Percentiles rank a stretch among this genome's conserved stretches.
These are phyloP conservation scores for Penicillium sp. DNA, from an alignment of 2,329 filamentous ascomycete genomes.

Conservation along the genomic window DNA sequence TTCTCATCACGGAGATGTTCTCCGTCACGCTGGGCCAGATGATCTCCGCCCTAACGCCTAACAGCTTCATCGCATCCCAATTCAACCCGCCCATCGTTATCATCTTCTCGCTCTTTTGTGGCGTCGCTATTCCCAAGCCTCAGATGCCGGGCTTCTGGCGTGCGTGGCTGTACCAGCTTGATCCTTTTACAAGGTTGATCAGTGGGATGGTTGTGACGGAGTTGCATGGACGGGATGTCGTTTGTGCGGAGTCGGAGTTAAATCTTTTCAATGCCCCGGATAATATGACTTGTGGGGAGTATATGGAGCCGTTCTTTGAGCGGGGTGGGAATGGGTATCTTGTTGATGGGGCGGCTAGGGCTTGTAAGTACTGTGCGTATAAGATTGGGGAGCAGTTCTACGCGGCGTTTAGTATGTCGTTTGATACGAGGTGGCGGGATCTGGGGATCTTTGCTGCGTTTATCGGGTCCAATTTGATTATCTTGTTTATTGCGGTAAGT, in stretches of 20 bases:
- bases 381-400: constrained; percentile 79
- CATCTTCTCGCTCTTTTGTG: constrained; percentile 80
- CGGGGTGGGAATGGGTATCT: constrained; percentile 69
- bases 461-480: constrained; percentile 69
- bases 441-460: constrained; percentile 74
- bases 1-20: constrained; percentile 80
- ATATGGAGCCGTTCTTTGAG: constrained; percentile 69
- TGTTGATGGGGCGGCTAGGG: constrained; percentile 59
- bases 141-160: constrained; percentile 78
- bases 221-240: constrained; percentile 62
- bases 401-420: constrained; percentile 61
- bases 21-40: constrained; percentile 74
- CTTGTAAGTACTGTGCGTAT: constrained; percentile 79
- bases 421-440: constrained; percentile 72
- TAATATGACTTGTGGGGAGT: constrained; percentile 66
- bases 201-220: constrained; percentile 75
- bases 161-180: constrained; percentile 75
- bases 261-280: constrained; percentile 65
- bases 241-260: constrained; percentile 59
- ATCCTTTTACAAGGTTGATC: constrained; percentile 79
- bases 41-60: constrained; percentile 72
- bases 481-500: constrained; percentile 57
- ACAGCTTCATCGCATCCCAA: constrained; percentile 72
- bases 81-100: constrained; percentile 81
- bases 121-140: constrained; percentile 73